These are phyloP conservation scores for Fragaria nilgerrensis DNA, from an alignment of 306 rosid species.

Conservation along the genomic window DNA sequence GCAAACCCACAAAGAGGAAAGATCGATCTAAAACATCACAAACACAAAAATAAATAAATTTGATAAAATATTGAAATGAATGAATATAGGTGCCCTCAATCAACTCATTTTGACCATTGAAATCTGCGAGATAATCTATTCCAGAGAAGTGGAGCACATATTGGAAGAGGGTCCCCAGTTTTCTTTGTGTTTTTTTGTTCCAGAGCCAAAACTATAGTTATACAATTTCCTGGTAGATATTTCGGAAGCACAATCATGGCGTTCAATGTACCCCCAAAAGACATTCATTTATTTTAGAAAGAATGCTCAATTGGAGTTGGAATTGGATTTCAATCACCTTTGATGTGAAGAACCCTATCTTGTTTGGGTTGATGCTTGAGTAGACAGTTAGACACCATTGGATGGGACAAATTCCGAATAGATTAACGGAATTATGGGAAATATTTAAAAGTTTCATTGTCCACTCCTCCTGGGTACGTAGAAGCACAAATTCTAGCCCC, in stretches of 20 bases:
- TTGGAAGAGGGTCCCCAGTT: not conserved
- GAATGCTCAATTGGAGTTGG: not conserved
- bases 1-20: not conserved
- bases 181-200: constrained; percentile 2
- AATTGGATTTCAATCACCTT: constrained; percentile 3
- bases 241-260: constrained; percentile 2
- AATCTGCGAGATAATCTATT: not conserved
- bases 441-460: not conserved
- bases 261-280: constrained; percentile 18
- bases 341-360: not conserved
- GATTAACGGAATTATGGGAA: not conserved
- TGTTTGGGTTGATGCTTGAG: constrained; percentile 3
- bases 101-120: not conserved
- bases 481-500: not conserved
- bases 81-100: not conserved
- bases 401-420: not conserved
- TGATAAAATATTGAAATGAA: not conserved
- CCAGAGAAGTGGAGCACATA: constrained; percentile 6
- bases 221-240: not conserved
- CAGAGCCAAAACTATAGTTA: not conserved
- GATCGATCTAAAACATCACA: not conserved
- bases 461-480: not conserved
- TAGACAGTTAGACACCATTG: not conserved
- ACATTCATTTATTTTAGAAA: not conserved
- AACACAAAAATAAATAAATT: not conserved